Conservation (phyloP, 1,284 basidiomycete genomes). For the Austropuccinia psidii region DNA sequence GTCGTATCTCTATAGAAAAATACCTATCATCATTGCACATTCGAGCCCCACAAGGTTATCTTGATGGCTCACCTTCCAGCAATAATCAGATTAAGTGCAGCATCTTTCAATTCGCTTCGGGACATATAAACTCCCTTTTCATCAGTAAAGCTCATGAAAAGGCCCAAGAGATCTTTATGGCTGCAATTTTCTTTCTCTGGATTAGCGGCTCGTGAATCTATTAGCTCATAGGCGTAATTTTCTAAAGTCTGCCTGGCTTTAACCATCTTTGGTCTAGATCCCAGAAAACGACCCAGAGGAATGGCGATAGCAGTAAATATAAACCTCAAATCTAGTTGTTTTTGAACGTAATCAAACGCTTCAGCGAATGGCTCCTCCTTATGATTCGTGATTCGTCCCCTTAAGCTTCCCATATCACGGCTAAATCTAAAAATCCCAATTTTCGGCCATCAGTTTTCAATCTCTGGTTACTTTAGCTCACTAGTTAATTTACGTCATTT, state of each 20-base stretch:
- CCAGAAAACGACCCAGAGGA: constrained; percentile 16
- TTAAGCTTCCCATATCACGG: constrained; percentile 27
- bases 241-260: constrained; percentile 20
- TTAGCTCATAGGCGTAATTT: constrained; percentile 35
- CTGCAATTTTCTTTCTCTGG: constrained; percentile 8
- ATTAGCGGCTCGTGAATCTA: constrained; percentile 22
- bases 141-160: constrained; percentile 39
- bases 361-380: constrained; percentile 16
- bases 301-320: constrained; percentile 20
- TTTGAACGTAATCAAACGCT: constrained; percentile 37
- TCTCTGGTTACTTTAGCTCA: neutral
- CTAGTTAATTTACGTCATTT: constrained; percentile 25
- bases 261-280: constrained; percentile 26
- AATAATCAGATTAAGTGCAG: constrained; percentile 39
- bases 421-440: constrained; percentile 20
- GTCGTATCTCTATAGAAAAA: constrained; percentile 37
- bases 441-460: neutral
- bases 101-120: constrained; percentile 39
- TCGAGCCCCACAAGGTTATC: neutral
- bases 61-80: constrained; percentile 37
- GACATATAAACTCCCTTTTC: constrained; percentile 33
- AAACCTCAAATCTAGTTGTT: constrained; percentile 34
- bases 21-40: neutral
- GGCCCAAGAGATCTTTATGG: constrained; percentile 37
- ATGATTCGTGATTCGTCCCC: constrained; percentile 1